A percentile compares a stretch with the other conserved stretches of the same genome.
Evolutionary conservation across 257 asterid genomes (phyloP).

Genomic region (Anisodus acutangulus): DNA sequence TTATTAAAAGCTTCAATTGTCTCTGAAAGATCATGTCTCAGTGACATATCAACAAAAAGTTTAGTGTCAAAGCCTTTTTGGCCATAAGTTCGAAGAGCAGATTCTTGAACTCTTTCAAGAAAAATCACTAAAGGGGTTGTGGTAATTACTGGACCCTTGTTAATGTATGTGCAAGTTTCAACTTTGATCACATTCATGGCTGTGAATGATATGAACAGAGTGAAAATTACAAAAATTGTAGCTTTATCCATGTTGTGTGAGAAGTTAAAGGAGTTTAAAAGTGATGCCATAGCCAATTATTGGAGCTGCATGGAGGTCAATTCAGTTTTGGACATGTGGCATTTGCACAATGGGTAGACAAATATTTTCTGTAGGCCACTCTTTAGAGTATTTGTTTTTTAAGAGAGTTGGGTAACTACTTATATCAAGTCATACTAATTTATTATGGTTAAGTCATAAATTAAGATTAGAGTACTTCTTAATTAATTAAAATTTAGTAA

Average conservation of each 20-base stretch:
- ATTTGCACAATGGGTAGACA: too few species aligned
- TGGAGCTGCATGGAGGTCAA: too few species aligned
- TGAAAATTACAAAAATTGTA: background rate
- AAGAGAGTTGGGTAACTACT: too few species aligned
- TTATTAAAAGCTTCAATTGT: constrained; percentile 48
- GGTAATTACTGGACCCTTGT: constrained; percentile 53
- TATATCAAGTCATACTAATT: too few species aligned
- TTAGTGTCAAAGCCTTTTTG: constrained; percentile 68
- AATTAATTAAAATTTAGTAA: too few species aligned
- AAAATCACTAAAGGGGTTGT: constrained; percentile 63
- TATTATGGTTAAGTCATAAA: too few species aligned
- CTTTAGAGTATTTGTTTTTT: too few species aligned
- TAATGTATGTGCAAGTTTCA: background rate
- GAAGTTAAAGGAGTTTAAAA: background rate
- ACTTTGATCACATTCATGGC: constrained; percentile 25
- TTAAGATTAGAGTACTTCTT: too few species aligned
- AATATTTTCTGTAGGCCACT: too few species aligned
- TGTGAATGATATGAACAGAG: constrained; percentile 25
- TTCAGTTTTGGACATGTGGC: too few species aligned
- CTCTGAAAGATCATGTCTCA: constrained; percentile 48
- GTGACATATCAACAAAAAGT: constrained; percentile 69
- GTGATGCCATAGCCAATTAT: background rate
- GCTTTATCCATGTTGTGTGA: constrained; percentile 22
- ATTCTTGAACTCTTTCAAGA: constrained; percentile 60
- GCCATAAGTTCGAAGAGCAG: constrained; percentile 63